Base-by-base conservation (phyloP, 352 stramenopile genomes). In the Nannochloropsis limnetica region DNA sequence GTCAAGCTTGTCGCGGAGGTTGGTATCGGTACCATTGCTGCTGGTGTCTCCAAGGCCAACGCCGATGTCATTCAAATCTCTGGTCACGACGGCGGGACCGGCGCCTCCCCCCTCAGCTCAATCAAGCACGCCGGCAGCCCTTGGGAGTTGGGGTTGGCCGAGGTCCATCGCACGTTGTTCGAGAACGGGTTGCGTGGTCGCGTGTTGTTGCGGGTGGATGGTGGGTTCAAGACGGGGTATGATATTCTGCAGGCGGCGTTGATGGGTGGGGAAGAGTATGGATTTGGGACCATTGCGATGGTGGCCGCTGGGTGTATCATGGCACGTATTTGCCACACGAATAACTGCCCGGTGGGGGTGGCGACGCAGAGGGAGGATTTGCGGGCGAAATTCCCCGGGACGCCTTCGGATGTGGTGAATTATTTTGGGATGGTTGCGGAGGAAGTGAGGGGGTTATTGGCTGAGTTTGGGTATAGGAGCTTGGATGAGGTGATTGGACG, bases 401-500 rank as follows among this genome's bases (percentile, higher is more conserved):
- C 90, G 61, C 91, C 91, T 32, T 90, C 94, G 80, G 89, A 95
- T 84, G 90, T 95, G 37, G 91, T 93, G 2, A 92, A 91, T 80
- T 95, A 93, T 85, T 95, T 95, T 81, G 82, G 90, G 82, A 92
- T 87, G n/a, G 90, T 94, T 68, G 91, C 90, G 8, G 90, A 94
- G 84, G 91, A 95, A 88, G 87, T 93, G n/a, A 86, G 90, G 80
- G 84, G 92, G 61, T 83, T 93, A 6, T 89, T 95, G 83, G 88
- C 90, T 6, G 88, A 93, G 83, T 85, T 98, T 32, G 95, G 95
- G 80, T 96, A 96, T 86, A 89, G 90, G 23, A 95, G 91, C 79
- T 86, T 98, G 23, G 92, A 97, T 79, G 95, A 98, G 81, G 84
- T 97, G 68, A 96, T 98, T 79, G 95, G 95, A 29, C 90, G 93